phyloP scores from a whole-genome alignment of 2,329 filamentous ascomycete species.

The Cyanodermella asteris region DNA sequence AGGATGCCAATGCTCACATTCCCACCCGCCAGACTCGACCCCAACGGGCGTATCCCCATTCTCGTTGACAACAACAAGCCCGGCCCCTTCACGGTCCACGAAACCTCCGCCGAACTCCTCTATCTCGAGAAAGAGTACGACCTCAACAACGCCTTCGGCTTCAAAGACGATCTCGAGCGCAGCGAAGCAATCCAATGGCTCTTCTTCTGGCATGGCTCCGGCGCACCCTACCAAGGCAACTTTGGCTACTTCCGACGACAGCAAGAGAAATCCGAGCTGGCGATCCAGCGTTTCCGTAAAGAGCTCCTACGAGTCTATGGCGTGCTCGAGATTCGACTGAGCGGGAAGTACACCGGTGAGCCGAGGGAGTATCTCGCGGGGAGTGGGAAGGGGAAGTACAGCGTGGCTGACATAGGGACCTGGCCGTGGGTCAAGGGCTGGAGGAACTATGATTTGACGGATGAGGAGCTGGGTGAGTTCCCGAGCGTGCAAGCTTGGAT shows the following conservation, averaged over 20 bases:
- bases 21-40: conserved; percentile 24
- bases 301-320: conserved; percentile 30
- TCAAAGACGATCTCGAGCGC: conserved; percentile 28
- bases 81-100: conserved; percentile 29
- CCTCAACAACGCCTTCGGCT: conserved; percentile 27
- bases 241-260: conserved; percentile 27
- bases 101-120: conserved; percentile 30
- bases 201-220: conserved; percentile 30
- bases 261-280: too few species aligned
- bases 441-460: conserved; percentile 16
- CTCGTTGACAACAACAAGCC: conserved; percentile 27
- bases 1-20: too few species aligned
- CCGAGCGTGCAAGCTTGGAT: conserved; percentile 32
- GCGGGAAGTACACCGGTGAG: conserved; percentile 27
- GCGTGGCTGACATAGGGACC: conserved; percentile 29
- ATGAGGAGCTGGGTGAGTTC: conserved; percentile 28
- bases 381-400: conserved; percentile 31
- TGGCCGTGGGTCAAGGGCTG: conserved; percentile 29
- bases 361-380: conserved; percentile 31
- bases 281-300: conserved; percentile 29
- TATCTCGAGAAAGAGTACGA: conserved; percentile 30
- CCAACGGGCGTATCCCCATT: conserved; percentile 27
- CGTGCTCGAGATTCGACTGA: conserved; percentile 32
- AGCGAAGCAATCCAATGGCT: conserved; percentile 27
- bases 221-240: conserved; percentile 18